Conservation (phyloP, 257 asterid genomes). For the Lycium ferocissimum region DNA sequence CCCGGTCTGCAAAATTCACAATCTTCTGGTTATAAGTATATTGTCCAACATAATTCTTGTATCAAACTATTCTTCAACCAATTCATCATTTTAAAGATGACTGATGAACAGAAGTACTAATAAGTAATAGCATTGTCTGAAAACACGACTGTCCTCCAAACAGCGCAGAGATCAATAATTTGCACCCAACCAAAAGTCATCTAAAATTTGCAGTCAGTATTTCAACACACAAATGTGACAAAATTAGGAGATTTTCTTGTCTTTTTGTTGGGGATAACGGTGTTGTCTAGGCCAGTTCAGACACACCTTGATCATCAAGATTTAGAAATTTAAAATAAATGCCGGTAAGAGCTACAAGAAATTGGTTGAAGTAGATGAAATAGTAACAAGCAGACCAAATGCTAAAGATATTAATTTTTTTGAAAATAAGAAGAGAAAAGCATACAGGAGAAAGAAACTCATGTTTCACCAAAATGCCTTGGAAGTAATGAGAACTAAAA, state of each 20-base stretch:
- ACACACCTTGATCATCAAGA: background rate
- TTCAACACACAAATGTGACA: background rate
- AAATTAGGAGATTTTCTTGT: background rate
- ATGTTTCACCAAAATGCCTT: no score
- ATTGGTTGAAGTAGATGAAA: background rate
- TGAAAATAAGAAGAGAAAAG: no score
- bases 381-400: background rate
- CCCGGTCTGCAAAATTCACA: slow-evolving; percentile 76
- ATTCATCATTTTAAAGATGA: background rate
- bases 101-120: background rate
- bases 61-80: background rate
- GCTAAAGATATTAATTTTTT: no score
- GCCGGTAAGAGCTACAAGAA: background rate
- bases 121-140: background rate
- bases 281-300: background rate
- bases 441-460: no score
- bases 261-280: background rate
- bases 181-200: background rate
- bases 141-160: background rate
- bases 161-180: background rate
- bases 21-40: slow-evolving; percentile 26
- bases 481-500: background rate
- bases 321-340: background rate
- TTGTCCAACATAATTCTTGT: background rate
- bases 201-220: background rate